Evolutionary conservation across 2,329 filamentous ascomycete species (phyloP).

Genomic region (Ophiocordyceps camponoti-saundersi): DNA sequence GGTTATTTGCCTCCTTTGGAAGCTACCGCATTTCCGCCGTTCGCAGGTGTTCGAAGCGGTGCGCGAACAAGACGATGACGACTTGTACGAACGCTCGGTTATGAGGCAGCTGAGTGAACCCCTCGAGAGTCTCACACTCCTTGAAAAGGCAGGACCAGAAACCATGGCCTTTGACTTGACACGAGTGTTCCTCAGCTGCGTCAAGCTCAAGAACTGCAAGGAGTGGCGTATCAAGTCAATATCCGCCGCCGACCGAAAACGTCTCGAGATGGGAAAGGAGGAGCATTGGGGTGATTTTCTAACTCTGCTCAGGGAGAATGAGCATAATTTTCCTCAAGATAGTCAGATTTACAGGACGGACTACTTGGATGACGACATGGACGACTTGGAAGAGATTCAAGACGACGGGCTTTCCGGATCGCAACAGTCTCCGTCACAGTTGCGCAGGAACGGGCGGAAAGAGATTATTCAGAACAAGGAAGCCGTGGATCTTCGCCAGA

Average conservation of each 20-base stretch:
- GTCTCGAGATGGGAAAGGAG: conserved; percentile 2
- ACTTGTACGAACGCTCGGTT: conserved; percentile 3
- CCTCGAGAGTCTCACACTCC: conserved; percentile 1
- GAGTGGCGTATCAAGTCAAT: conserved; percentile 8
- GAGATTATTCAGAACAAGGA: conserved; percentile 19
- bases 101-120: conserved; percentile 4
- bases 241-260: conserved; percentile 6
- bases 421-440: conserved; percentile 2
- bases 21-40: conserved; percentile 12
- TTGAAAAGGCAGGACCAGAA: conserved; percentile 3
- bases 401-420: conserved; percentile 1
- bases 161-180: conserved; percentile 13
- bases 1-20: conserved; percentile 13
- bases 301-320: conserved; percentile 10
- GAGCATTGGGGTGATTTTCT: conserved; percentile 9
- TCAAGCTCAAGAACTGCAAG: conserved; percentile 8
- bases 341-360: conserved; percentile 15
- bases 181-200: conserved; percentile 13
- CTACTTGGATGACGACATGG: conserved; percentile 6
- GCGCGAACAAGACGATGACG: conserved; percentile 6
- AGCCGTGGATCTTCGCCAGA: conserved; percentile 34
- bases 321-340: conserved; percentile 13
- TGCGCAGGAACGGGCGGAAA: conserved; percentile 8
- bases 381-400: conserved; percentile 4
- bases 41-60: conserved; percentile 8